Evolutionary conservation across 768 basidiomycete species (phyloP), one percentile per base, ranked within the genome.

Genomic region (Pulveroboletus sp.): DNA sequence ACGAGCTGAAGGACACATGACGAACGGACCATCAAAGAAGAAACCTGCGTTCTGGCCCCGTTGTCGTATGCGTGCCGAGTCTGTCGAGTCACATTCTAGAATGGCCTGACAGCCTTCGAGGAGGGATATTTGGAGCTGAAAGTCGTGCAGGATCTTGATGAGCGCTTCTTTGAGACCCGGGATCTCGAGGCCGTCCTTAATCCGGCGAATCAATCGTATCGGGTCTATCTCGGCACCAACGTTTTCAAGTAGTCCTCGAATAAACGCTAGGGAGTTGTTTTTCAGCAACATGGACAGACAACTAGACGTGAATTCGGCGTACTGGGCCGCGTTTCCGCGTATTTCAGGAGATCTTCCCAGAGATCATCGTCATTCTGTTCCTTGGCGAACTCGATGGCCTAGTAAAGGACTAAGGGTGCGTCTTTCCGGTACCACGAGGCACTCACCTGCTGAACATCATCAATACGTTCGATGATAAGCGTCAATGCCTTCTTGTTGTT

Each of bases 371-470:
- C 97, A 44, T 85, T 87, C 66, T 97, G 95, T 65, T 97, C 94
- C 61, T 94, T 95, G 3, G 94, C 95, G 54, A 99, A 99, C 50
- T 97, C 95, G 60, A 99, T 98, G 4, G 95, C 93, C 91, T 93
- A 37, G 1, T 29, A 29, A 19, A 29, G 9, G 17, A 13, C 2
- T n/a, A n/a, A 11, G 25, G 2, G 36, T 6, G 33, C n/a, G n/a
- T n/a, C n/a, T n/a, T n/a, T 13, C 17, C n/a, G 7, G 47, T 11
- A 5, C 8, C 11, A 21, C 1, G 16, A 42, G 12, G 19, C 4
- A 68, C 81, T 43, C 62, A 88, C 94, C 49, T 92, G 75, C 53
- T 93, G 79, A 1, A 98, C 97, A 60, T 98, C 94, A 0, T 88
- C 93, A 5, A 98, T 73, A 14, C 93, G 79, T 64, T 98, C 94